Conservation (phyloP, 345 rosid genomes). For the Salix exigua region DNA sequence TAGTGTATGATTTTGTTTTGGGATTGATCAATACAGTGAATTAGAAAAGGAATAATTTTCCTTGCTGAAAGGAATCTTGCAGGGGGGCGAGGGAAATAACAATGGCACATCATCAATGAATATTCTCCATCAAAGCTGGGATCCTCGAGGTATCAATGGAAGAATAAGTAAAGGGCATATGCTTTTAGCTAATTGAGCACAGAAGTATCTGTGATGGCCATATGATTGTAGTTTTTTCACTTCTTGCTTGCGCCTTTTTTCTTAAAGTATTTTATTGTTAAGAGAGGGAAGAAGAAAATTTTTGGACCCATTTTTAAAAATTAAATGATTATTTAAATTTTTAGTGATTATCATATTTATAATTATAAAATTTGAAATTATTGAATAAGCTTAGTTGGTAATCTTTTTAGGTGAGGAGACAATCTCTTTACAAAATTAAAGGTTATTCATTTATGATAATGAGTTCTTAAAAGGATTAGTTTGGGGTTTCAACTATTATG, state of each 20-base stretch:
- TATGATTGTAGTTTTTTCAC: background rate
- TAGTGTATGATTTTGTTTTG: constrained; percentile 14
- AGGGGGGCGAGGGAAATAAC: background rate
- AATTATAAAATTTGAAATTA: no score
- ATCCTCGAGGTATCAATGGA: constrained; percentile 6
- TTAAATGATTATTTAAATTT: fast-evolving
- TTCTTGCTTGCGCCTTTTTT: background rate
- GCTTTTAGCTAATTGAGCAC: background rate
- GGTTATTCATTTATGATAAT: no score
- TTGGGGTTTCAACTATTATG: no score
- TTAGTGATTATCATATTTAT: fast-evolving
- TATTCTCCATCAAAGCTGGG: constrained; percentile 6
- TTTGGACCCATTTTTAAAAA: no score
- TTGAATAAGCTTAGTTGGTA: no score
- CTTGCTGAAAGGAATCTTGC: constrained; percentile 4
- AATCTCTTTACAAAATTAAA: no score
- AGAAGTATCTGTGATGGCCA: no score
- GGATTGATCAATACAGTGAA: background rate
- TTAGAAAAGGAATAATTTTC: background rate
- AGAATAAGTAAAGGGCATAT: constrained; percentile 17
- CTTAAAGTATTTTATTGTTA: no score
- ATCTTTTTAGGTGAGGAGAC: no score
- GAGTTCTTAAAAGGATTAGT: no score
- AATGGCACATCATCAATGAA: background rate
- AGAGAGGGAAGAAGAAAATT: no score